phyloP scores from a whole-genome alignment of 768 basidiomycete genomes.

The Mycena polygramma region DNA sequence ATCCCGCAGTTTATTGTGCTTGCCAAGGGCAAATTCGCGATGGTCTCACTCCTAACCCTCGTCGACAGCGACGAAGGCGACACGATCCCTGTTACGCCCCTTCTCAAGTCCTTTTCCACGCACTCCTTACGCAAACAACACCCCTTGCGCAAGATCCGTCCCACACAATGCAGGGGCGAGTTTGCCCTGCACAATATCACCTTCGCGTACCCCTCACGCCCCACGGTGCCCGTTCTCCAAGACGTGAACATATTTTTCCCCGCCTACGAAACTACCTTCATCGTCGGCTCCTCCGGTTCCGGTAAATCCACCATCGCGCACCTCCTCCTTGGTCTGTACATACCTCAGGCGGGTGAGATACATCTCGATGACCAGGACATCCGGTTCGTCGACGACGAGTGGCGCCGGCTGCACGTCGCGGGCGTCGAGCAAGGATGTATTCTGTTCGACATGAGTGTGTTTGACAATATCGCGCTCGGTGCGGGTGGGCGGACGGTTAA shows the following conservation, averaged over 20 bases:
- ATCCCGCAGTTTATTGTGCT: conserved; percentile 36
- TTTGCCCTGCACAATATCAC: conserved; percentile 70
- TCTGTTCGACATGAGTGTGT: conserved; percentile 77
- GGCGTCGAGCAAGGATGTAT: conserved; percentile 78
- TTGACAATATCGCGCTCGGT: conserved; percentile 85
- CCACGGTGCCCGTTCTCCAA: conserved; percentile 67
- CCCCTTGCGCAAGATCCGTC: conserved; percentile 42
- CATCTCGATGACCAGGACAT: conserved; percentile 79
- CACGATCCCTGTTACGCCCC: too few species aligned
- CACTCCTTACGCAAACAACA: too few species aligned
- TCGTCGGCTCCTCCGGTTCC: conserved; percentile 83
- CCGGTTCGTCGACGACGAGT: conserved; percentile 70
- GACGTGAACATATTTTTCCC: conserved; percentile 78
- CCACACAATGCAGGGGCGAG: conserved; percentile 69
- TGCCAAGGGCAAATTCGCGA: too few species aligned
- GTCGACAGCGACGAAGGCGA: too few species aligned
- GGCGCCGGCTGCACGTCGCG: conserved; percentile 70
- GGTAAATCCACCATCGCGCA: conserved; percentile 86
- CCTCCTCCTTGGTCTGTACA: conserved; percentile 76
- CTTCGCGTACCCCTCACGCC: conserved; percentile 83
- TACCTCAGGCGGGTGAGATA: conserved; percentile 66
- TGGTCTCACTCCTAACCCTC: too few species aligned
- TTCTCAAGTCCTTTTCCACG: neutral
- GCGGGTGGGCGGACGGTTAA: conserved; percentile 65
- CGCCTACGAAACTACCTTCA: conserved; percentile 80